phyloP scores from a whole-genome alignment of 2,329 filamentous ascomycete genomes.

The Arthrobotrys iridis region DNA sequence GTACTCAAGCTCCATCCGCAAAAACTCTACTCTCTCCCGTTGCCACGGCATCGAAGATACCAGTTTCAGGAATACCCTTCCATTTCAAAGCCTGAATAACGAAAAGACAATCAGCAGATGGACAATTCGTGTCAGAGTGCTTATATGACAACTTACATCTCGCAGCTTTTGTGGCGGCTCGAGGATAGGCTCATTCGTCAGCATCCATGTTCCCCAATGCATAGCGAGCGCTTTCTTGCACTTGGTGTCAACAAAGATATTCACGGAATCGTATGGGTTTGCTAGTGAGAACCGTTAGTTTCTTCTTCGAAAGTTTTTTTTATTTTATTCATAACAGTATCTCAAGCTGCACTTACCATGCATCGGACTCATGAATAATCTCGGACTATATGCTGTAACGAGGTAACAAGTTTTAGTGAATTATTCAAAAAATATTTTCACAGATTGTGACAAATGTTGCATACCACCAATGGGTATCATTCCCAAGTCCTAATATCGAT shows the following conservation, averaged over 20 bases:
- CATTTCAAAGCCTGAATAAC: slow-evolving; percentile 69
- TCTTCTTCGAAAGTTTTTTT: not conserved
- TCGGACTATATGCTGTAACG: slow-evolving; percentile 72
- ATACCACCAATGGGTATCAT: slow-evolving; percentile 85
- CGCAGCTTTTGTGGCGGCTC: slow-evolving; percentile 80
- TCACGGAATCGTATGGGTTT: slow-evolving; percentile 85
- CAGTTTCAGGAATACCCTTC: slow-evolving; percentile 74
- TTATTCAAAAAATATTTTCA: slow-evolving; percentile 14
- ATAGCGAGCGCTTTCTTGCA: slow-evolving; percentile 84
- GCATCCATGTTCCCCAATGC: slow-evolving; percentile 85
- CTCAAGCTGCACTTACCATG: slow-evolving; percentile 66
- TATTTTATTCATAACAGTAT: too few relatives aligned
- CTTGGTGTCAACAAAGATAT: slow-evolving; percentile 85
- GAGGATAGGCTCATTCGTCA: slow-evolving; percentile 84
- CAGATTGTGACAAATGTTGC: slow-evolving; percentile 41
- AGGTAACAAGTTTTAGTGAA: not conserved
- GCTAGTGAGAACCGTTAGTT: slow-evolving; percentile 59
- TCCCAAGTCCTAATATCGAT: slow-evolving; percentile 79
- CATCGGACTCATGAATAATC: slow-evolving; percentile 78
- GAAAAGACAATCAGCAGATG: slow-evolving; percentile 13
- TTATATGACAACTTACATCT: slow-evolving; percentile 61
- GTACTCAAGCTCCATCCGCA: slow-evolving; percentile 60
- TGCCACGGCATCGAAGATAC: slow-evolving; percentile 82
- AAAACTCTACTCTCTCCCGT: slow-evolving; percentile 86
- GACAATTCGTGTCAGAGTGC: slow-evolving; percentile 1